A percentile compares a stretch with the other conserved stretches of the same genome.
phyloP scores from a whole-genome alignment of 164 flowering plant species.

The Akebia trifoliata region DNA sequence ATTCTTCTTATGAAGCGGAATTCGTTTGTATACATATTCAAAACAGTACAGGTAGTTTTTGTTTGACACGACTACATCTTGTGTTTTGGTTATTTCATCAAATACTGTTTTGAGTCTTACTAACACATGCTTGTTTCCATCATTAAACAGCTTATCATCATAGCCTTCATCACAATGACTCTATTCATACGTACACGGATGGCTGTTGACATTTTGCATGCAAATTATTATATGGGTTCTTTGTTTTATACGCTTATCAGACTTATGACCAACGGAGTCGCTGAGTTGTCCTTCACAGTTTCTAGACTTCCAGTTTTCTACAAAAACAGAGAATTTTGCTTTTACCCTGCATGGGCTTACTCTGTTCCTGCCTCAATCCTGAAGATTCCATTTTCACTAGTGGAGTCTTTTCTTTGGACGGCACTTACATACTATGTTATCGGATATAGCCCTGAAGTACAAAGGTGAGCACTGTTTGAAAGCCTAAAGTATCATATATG shows the following conservation, averaged over 20 bases:
- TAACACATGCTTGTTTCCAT: too few species aligned
- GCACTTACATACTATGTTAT: conserved; percentile 53
- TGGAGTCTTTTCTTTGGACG: conserved; percentile 55
- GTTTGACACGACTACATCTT: neutral
- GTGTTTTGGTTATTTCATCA: too few species aligned
- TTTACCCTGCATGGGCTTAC: conserved; percentile 69
- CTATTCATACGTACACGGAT: conserved; percentile 35
- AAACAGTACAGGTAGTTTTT: conserved; percentile 29
- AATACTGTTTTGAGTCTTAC: too few species aligned
- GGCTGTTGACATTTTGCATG: conserved; percentile 28
- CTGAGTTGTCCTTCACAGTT: conserved; percentile 53
- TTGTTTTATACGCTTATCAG: conserved; percentile 34
- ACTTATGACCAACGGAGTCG: conserved; percentile 33
- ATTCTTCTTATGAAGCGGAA: conserved; percentile 57
- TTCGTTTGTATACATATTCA: conserved; percentile 54
- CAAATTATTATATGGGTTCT: conserved; percentile 44
- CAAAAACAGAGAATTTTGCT: conserved; percentile 46
- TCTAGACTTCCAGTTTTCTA: conserved; percentile 46
- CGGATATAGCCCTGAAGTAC: conserved; percentile 54
- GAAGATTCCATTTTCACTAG: conserved; percentile 55
- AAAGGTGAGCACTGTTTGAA: conserved; percentile 51
- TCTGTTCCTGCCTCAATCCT: conserved; percentile 45
- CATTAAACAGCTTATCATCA: conserved; percentile 49
- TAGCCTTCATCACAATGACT: conserved; percentile 44
- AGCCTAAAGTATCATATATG: too few species aligned